Base-by-base conservation (phyloP, 2,329 filamentous ascomycete genomes). In the Paraphaeosphaeria minitans region DNA sequence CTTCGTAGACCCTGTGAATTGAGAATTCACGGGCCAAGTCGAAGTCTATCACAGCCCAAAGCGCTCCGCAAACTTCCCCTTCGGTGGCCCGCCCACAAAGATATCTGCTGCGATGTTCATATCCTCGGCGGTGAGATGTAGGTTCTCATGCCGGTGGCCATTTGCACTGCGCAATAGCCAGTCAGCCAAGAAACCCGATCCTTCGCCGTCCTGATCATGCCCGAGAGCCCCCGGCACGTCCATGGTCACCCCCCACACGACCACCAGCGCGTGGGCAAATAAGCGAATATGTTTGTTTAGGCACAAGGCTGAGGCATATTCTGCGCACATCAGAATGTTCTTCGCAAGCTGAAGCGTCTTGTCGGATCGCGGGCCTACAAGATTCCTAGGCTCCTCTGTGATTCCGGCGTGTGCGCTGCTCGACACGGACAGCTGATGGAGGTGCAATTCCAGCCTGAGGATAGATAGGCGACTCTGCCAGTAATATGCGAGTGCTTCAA, bases 401-500 rank as follows among this genome's bases (percentile, higher is more conserved):
- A 31, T 31, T 31, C 9, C 8, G 10, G 10, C 29, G 29, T 12
- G 29, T 5, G 29, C 29, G 8, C 29, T 6, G 10, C 29, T 31
- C 9, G 29, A 31, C 29, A 31, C 29, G 43, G 31, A 50, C 27
- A 58, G 42, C 10, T 50, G 37, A 37, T 59, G 31, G 39, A 63
- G 58, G 33, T 47, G 46, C 33, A 55, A 57, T 51, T 58, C 55
- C 19, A 62, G 42, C 51, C 62, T 60, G 48, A 64, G 62, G 14
- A 64, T 49, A 27, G 48, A 58, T 1, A 64, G 55, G 39, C 59
- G 55, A 24, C 56, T 62, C 57, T 56, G 53, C 62, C 59, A 64
- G 53, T 64, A 64, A 50, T 62, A 62, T 55, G 48, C 47, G 46
- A 64, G 59, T 58, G 62, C 62, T 48, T 64, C 62, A 39, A 62